phyloP scores from a whole-genome alignment of 2,329 filamentous ascomycete species.

The Nectriaceae sp. region DNA sequence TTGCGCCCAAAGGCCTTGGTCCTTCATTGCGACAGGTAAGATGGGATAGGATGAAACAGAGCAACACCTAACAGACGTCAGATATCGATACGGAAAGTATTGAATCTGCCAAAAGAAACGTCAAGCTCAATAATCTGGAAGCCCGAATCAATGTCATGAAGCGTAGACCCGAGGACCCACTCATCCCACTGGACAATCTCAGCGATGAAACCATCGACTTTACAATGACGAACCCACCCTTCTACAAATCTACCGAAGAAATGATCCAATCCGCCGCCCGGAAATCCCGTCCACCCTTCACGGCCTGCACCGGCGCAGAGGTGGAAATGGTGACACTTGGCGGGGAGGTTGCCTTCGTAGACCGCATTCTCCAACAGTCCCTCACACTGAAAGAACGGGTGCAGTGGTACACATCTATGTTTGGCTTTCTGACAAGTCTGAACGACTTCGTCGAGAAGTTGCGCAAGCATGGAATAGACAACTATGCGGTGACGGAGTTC shows the following conservation, averaged over 20 bases:
- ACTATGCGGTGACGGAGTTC: slow-evolving; percentile 82
- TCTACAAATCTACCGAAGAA: slow-evolving; percentile 76
- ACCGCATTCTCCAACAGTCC: slow-evolving; percentile 71
- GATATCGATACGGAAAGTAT: slow-evolving; percentile 78
- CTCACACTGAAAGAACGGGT: slow-evolving; percentile 60
- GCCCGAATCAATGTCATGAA: slow-evolving; percentile 65
- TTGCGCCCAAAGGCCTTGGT: slow-evolving; percentile 72
- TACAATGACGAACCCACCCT: slow-evolving; percentile 92
- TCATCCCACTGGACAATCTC: slow-evolving; percentile 66
- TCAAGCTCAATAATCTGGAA: slow-evolving; percentile 64
- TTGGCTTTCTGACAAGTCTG: slow-evolving; percentile 77
- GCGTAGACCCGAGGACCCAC: slow-evolving; percentile 48
- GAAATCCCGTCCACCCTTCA: slow-evolving; percentile 70
- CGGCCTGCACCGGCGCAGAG: slow-evolving; percentile 74
- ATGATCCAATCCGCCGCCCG: slow-evolving; percentile 63
- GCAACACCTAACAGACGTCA: slow-evolving; percentile 17
- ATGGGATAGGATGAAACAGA: too few relatives aligned
- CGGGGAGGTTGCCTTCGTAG: slow-evolving; percentile 76
- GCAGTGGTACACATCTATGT: slow-evolving; percentile 89
- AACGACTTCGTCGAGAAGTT: slow-evolving; percentile 62
- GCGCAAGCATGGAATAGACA: slow-evolving; percentile 60
- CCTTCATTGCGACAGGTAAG: slow-evolving; percentile 64
- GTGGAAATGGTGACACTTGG: slow-evolving; percentile 85
- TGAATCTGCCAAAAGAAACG: slow-evolving; percentile 65
- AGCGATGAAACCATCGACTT: slow-evolving; percentile 66